Conservation (phyloP, 495 filamentous ascomycete species). For the Cercophora samala region DNA sequence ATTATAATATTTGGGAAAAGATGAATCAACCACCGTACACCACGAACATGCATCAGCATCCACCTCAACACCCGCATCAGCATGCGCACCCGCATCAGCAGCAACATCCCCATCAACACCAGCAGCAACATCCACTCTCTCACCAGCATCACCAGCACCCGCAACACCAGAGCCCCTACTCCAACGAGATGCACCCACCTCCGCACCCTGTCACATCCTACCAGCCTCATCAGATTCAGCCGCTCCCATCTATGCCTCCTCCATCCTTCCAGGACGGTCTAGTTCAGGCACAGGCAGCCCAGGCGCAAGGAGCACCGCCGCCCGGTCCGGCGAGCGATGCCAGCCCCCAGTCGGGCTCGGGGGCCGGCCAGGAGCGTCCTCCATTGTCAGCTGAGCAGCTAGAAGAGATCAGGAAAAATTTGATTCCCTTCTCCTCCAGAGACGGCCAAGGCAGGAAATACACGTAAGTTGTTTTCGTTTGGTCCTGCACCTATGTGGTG, state of each 20-base stretch:
- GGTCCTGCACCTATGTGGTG: background rate
- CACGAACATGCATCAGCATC: conserved; percentile 10
- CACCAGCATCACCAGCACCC: background rate
- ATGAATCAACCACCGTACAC: conserved; percentile 30
- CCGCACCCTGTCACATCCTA: conserved; percentile 19
- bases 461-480: conserved; percentile 23
- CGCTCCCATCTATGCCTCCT: conserved; percentile 33
- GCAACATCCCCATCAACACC: conserved; percentile 22
- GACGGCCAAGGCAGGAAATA: conserved; percentile 31
- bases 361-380: conserved; percentile 22
- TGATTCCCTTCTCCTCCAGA: conserved; percentile 31
- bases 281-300: conserved; percentile 12
- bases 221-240: conserved; percentile 25
- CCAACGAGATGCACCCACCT: conserved; percentile 23
- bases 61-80: background rate
- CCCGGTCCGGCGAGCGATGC: conserved; percentile 20
- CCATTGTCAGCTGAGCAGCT: conserved; percentile 32
- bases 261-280: conserved; percentile 28
- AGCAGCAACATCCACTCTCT: conserved; percentile 4
- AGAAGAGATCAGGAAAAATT: conserved; percentile 27
- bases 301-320: conserved; percentile 23
- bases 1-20: conserved; percentile 5
- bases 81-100: conserved; percentile 19
- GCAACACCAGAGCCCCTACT: background rate
- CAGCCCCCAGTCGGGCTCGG: conserved; percentile 15